These are phyloP conservation scores for Gautieria morchelliformis DNA, from an alignment of 768 basidiomycete genomes.

Conservation along the genomic window DNA sequence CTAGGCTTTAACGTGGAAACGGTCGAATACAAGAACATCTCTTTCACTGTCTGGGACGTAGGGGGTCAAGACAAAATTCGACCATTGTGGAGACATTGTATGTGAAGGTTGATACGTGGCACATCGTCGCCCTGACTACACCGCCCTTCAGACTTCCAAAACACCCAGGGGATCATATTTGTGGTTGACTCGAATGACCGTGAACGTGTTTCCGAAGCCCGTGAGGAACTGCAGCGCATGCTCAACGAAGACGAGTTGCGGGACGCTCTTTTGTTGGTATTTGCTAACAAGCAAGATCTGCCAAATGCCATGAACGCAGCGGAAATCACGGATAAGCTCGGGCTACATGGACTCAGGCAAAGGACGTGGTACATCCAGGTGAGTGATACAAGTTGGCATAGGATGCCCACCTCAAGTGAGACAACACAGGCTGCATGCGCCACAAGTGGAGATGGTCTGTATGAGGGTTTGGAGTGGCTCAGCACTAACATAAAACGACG, in stretches of 20 bases:
- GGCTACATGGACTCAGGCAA: constrained; percentile 93
- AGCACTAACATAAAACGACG: constrained; percentile 82
- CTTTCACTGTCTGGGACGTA: constrained; percentile 99
- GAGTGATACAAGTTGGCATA: constrained; percentile 2
- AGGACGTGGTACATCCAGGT: constrained; percentile 98
- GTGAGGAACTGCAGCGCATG: constrained; percentile 99
- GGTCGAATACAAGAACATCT: constrained; percentile 99
- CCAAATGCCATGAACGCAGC: constrained; percentile 40
- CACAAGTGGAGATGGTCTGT: constrained; percentile 96
- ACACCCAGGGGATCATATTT: constrained; percentile 99
- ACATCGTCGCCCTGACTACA: background rate
- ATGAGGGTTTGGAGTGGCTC: constrained; percentile 98
- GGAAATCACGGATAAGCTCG: constrained; percentile 90
- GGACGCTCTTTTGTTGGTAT: constrained; percentile 86
- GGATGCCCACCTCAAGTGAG: background rate
- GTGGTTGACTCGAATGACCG: constrained; percentile 99
- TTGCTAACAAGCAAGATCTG: constrained; percentile 58
- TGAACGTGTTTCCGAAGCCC: constrained; percentile 98
- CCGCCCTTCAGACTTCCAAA: constrained; percentile 86
- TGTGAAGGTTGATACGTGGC: constrained; percentile 31
- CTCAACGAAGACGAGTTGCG: constrained; percentile 98
- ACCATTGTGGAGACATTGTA: constrained; percentile 99
- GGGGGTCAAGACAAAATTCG: constrained; percentile 99
- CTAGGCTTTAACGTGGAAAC: constrained; percentile 99
- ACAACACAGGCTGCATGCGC: constrained; percentile 82